Conservation (phyloP, 768 basidiomycete species). For the Leccinum incarnatum region DNA sequence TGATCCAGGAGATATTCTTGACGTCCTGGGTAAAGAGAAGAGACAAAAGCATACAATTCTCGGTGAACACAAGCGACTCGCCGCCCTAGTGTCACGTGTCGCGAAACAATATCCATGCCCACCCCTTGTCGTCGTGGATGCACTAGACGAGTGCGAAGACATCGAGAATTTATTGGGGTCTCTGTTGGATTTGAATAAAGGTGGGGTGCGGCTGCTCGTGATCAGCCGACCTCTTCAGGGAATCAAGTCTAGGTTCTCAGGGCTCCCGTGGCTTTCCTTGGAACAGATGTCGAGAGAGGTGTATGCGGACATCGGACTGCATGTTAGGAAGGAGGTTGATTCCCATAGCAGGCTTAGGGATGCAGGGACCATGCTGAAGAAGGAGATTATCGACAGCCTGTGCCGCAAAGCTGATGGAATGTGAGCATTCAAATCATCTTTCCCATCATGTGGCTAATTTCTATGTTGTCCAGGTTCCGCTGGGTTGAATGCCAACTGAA, state of each 20-base stretch:
- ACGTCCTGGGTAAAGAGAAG: neutral
- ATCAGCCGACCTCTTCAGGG: slow-evolving; percentile 1
- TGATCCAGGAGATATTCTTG: neutral
- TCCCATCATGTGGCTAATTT: rapidly evolving
- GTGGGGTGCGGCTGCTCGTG: slow-evolving; percentile 4
- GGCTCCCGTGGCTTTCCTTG: slow-evolving; percentile 3
- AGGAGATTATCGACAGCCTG: neutral
- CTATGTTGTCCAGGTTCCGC: neutral
- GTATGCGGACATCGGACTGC: slow-evolving; percentile 9
- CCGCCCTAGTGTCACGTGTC: neutral
- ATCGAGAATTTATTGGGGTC: slow-evolving; percentile 1
- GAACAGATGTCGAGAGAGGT: neutral
- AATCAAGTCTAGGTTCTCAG: slow-evolving; percentile 4
- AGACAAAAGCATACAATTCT: neutral
- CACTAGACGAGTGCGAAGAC: slow-evolving; percentile 18
- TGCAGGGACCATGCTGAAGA: neutral
- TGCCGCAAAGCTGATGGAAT: slow-evolving; percentile 10
- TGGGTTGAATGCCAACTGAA: neutral
- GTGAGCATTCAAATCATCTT: neutral
- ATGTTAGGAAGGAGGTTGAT: slow-evolving; percentile 6
- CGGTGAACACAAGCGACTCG: neutral
- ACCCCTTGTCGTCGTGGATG: slow-evolving; percentile 12
- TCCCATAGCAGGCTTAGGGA: slow-evolving; percentile 7
- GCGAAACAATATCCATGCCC: neutral
- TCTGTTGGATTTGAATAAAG: neutral